Conservation (phyloP, 768 basidiomycete genomes). For the Harrya chromipes region DNA sequence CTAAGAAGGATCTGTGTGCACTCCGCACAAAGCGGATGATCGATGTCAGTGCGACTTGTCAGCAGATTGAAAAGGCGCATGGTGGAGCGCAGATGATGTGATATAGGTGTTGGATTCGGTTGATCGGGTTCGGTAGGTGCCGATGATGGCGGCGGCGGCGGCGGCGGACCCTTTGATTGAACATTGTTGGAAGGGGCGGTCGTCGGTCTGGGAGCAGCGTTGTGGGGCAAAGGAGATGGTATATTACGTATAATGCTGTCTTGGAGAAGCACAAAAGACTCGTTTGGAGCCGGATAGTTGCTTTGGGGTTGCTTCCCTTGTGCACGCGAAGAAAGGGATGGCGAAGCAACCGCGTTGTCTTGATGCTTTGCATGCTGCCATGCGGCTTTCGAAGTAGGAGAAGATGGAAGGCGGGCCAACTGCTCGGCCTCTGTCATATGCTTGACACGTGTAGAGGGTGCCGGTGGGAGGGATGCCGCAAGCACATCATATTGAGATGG, state of each 20-base stretch:
- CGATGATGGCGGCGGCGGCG: constrained; percentile 25
- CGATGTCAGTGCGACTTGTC: constrained; percentile 74
- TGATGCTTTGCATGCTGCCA: constrained; percentile 58
- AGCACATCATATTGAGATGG: constrained; percentile 89
- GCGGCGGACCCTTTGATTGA: constrained; percentile 23
- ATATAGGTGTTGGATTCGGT: constrained; percentile 67
- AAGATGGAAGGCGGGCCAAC: constrained; percentile 44
- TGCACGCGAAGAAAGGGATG: constrained; percentile 49
- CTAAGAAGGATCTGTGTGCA: constrained; percentile 82
- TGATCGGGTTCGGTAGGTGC: constrained; percentile 46
- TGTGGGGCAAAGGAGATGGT: constrained; percentile 49
- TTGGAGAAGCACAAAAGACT: constrained; percentile 89
- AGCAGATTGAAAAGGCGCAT: constrained; percentile 73
- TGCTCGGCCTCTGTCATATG: constrained; percentile 42
- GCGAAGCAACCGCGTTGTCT: constrained; percentile 30
- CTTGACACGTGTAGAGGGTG: constrained; percentile 41
- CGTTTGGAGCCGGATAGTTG: constrained; percentile 58
- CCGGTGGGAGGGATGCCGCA: constrained; percentile 61
- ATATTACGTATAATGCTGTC: constrained; percentile 76
- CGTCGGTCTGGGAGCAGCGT: constrained; percentile 44
- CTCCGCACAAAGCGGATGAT: constrained; percentile 93
- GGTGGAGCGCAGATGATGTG: constrained; percentile 74
- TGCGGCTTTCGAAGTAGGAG: constrained; percentile 53
- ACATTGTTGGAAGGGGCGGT: constrained; percentile 34
- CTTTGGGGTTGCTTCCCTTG: constrained; percentile 62